These are phyloP conservation scores for Raddia guianensis DNA, from an alignment of 176 grass and related monocot species.

Conservation along the genomic window DNA sequence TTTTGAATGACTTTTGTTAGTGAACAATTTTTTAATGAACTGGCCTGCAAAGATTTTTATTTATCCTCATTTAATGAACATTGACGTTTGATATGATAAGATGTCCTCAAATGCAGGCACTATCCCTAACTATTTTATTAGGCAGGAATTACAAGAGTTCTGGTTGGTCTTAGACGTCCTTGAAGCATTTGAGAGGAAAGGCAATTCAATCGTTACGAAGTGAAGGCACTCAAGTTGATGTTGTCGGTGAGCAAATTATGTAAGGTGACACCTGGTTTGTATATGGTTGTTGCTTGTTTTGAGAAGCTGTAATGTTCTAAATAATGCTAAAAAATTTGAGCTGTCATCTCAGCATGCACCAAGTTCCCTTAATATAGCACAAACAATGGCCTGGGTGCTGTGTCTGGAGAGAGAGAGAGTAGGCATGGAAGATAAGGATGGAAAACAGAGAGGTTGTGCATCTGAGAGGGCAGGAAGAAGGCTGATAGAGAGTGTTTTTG, in stretches of 20 bases:
- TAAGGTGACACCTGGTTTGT: slow-evolving; percentile 48
- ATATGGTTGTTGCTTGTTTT: background rate
- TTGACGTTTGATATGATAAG: background rate
- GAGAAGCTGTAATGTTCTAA: background rate
- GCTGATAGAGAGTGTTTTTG: too few relatives aligned
- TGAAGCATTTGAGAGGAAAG: slow-evolving; percentile 84
- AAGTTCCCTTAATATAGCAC: too few relatives aligned
- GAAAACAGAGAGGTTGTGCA: too few relatives aligned
- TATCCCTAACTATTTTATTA: slow-evolving; percentile 57
- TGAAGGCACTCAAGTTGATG: slow-evolving; percentile 82
- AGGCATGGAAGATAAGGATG: too few relatives aligned
- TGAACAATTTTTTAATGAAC: background rate
- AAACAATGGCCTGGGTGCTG: too few relatives aligned
- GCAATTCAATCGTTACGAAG: slow-evolving; percentile 76
- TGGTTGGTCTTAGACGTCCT: slow-evolving; percentile 80
- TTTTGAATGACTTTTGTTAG: too few relatives aligned
- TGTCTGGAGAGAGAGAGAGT: too few relatives aligned
- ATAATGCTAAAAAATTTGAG: background rate
- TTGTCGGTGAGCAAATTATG: slow-evolving; percentile 73
- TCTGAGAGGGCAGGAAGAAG: too few relatives aligned
- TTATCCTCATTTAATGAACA: background rate
- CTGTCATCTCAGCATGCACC: background rate
- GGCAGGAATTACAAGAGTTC: slow-evolving; percentile 89
- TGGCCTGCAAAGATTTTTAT: background rate
- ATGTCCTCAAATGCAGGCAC: background rate